Evolutionary conservation across 129 eudicot species (phyloP).

Genomic region (Helichrysum umbraculigerum): DNA sequence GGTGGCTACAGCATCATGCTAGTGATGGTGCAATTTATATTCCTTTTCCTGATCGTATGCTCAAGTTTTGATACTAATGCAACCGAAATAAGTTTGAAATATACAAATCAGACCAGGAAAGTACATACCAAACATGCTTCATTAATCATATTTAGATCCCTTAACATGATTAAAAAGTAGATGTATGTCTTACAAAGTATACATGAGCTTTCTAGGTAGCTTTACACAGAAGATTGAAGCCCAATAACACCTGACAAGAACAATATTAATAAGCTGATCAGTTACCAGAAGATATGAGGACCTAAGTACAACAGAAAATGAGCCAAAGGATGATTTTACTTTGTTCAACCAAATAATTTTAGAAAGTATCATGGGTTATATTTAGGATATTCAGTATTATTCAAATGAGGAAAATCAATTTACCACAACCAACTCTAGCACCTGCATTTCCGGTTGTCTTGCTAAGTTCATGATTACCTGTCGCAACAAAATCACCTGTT

Average conservation of each 20-base stretch:
- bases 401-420: constrained; percentile 15
- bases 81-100: constrained; percentile 1
- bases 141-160: background rate
- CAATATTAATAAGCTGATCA: too few species aligned
- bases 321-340: background rate
- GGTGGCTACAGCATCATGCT: background rate
- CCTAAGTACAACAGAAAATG: background rate
- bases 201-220: background rate
- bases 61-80: constrained; percentile 1
- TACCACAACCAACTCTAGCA: constrained; percentile 99
- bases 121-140: constrained; percentile 24
- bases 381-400: background rate
- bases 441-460: constrained; percentile 97
- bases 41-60: background rate
- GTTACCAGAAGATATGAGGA: background rate
- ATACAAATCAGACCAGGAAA: background rate
- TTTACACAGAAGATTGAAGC: background rate
- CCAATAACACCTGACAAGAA: background rate
- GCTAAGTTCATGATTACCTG: constrained; percentile 98
- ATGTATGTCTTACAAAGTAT: constrained; percentile 29
- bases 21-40: background rate
- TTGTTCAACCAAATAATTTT: background rate
- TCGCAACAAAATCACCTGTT: constrained; percentile 19
- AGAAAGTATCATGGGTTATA: background rate
- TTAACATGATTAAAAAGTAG: constrained; percentile 31